A percentile compares a stretch with the other conserved stretches of the same genome.
phyloP scores from a whole-genome alignment of 345 rosid genomes.

The Populus deltoides region DNA sequence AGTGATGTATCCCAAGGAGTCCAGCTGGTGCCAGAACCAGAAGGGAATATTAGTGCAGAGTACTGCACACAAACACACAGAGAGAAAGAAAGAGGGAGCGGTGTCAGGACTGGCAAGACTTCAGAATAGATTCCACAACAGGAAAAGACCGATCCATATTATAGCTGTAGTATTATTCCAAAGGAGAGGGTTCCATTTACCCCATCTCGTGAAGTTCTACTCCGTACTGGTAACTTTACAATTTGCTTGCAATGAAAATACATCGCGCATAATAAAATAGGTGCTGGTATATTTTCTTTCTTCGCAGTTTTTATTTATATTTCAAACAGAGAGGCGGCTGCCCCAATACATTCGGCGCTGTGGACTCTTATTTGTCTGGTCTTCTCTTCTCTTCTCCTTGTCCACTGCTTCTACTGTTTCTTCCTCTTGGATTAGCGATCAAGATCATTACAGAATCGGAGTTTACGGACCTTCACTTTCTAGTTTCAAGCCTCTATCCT shows the following conservation, averaged over 20 bases:
- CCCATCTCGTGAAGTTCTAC: constrained; percentile 16
- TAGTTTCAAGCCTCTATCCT: constrained; percentile 14
- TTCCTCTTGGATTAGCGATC: not conserved
- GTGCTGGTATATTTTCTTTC: not conserved
- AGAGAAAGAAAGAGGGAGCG: constrained; percentile 3
- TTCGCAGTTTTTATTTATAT: not conserved
- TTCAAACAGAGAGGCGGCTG: constrained; percentile 3
- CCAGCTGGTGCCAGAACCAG: constrained; percentile 24
- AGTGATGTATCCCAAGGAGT: constrained; percentile 6
- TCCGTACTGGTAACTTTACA: not conserved
- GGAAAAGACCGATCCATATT: constrained; percentile 17
- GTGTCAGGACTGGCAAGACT: constrained; percentile 30
- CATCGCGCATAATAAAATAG: no score
- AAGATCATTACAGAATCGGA: constrained; percentile 8
- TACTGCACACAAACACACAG: not conserved
- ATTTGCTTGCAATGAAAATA: no score
- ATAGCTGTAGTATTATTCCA: not conserved
- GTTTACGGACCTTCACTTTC: not conserved
- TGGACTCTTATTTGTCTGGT: constrained; percentile 6
- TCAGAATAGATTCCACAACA: constrained; percentile 44
- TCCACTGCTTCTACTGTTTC: constrained; percentile 7
- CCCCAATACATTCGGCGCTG: constrained; percentile 31
- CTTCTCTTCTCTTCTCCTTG: constrained; percentile 23
- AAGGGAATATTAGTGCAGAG: constrained; percentile 43
- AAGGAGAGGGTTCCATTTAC: not conserved